Evolutionary conservation across 2,329 filamentous ascomycete genomes (phyloP).

Genomic region (Colletotrichum navitas): DNA sequence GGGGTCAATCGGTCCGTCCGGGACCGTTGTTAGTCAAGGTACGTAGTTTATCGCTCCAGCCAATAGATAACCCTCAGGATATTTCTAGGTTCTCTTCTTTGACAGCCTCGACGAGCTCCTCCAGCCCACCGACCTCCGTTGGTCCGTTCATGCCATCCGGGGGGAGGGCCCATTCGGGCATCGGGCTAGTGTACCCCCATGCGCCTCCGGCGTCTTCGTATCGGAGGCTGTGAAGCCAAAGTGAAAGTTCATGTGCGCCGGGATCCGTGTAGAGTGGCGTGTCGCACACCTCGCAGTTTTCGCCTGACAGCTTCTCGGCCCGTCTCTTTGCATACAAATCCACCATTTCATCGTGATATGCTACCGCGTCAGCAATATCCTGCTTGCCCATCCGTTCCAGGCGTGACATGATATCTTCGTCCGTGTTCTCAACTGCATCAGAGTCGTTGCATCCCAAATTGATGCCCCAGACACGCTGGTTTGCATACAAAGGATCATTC

Average conservation of each 20-base stretch:
- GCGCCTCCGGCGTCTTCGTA: slow-evolving; percentile 86
- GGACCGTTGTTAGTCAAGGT: slow-evolving; percentile 10
- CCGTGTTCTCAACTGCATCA: slow-evolving; percentile 77
- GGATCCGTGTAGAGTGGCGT: slow-evolving; percentile 95
- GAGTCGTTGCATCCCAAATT: slow-evolving; percentile 77
- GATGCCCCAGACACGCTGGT: slow-evolving; percentile 89
- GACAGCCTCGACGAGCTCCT: slow-evolving; percentile 69
- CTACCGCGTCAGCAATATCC: slow-evolving; percentile 89
- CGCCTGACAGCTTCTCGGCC: slow-evolving; percentile 92
- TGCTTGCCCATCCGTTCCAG: slow-evolving; percentile 93
- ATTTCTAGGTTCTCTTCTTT: slow-evolving; percentile 60
- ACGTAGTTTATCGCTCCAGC: slow-evolving; percentile 35
- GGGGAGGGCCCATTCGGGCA: slow-evolving; percentile 90
- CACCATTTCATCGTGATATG: slow-evolving; percentile 95
- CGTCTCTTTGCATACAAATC: slow-evolving; percentile 90
- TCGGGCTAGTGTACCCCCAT: slow-evolving; percentile 88
- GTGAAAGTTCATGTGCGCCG: slow-evolving; percentile 87
- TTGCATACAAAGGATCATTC: slow-evolving; percentile 98
- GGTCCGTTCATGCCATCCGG: slow-evolving; percentile 80
- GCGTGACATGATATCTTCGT: slow-evolving; percentile 90
- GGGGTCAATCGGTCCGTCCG: slow-evolving; percentile 35
- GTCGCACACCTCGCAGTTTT: slow-evolving; percentile 83
- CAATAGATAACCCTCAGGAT: slow-evolving; percentile 39
- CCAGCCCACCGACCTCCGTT: slow-evolving; percentile 72
- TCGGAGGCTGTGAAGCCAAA: slow-evolving; percentile 92